A percentile compares a stretch with the other conserved stretches of the same genome.
Evolutionary conservation across 306 rosid genomes (phyloP).

Genomic region (Vigna angularis): DNA sequence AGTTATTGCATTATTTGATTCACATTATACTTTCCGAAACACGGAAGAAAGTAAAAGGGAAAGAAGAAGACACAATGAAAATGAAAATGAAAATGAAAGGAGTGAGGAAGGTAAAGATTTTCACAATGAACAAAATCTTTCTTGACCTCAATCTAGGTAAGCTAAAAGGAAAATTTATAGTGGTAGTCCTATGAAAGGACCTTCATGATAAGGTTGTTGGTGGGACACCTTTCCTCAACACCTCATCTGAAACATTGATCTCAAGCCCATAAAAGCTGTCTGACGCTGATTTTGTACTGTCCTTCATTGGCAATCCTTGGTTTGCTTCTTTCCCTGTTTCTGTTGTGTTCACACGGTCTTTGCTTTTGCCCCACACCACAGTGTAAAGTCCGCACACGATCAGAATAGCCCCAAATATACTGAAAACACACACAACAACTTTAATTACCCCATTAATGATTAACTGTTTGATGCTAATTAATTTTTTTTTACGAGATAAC

Average conservation of each 20-base stretch:
- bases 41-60: slow-evolving; percentile 19
- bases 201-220: slow-evolving; percentile 32
- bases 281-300: slow-evolving; percentile 40
- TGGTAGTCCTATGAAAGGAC: neutral
- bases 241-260: slow-evolving; percentile 41
- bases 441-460: slow-evolving; percentile 12
- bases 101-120: slow-evolving; percentile 46
- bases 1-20: slow-evolving; percentile 47
- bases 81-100: slow-evolving; percentile 36
- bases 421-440: slow-evolving; percentile 32
- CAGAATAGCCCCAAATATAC: slow-evolving; percentile 81
- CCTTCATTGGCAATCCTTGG: slow-evolving; percentile 68
- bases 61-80: slow-evolving; percentile 20
- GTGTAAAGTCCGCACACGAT: slow-evolving; percentile 90
- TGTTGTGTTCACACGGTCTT: slow-evolving; percentile 51
- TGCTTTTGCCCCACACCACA: slow-evolving; percentile 97
- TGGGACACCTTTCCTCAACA: slow-evolving; percentile 44
- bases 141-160: slow-evolving; percentile 39
- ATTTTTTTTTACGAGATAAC: too few species aligned
- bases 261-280: slow-evolving; percentile 42
- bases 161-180: slow-evolving; percentile 39
- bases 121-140: slow-evolving; percentile 51
- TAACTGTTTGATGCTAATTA: too few species aligned
- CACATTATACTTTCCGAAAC: slow-evolving; percentile 25
- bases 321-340: slow-evolving; percentile 48